Conservation (phyloP, 257 asterid genomes). For the Jaltomata sinuosa region DNA sequence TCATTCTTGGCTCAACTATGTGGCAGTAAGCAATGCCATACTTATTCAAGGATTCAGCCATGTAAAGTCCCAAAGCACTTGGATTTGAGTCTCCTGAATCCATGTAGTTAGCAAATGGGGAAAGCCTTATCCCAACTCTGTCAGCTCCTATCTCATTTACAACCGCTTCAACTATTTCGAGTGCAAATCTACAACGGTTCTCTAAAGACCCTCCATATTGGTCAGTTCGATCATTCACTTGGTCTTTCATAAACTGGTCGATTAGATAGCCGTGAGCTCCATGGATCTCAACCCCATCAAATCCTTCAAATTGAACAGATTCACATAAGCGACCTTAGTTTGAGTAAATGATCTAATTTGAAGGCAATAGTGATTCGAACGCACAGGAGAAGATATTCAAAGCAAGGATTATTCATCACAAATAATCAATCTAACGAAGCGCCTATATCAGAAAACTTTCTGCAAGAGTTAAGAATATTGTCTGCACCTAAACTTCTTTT, state of each 20-base stretch:
- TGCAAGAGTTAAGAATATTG: background rate
- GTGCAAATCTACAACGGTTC: constrained; percentile 59
- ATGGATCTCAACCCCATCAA: constrained; percentile 76
- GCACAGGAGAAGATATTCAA: background rate
- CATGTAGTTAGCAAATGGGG: constrained; percentile 40
- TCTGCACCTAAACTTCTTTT: too few species aligned
- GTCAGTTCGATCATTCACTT: constrained; percentile 54
- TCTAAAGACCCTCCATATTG: constrained; percentile 64
- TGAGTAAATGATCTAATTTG: background rate
- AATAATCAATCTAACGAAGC: background rate
- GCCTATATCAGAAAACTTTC: background rate
- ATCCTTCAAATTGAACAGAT: constrained; percentile 22
- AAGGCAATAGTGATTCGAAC: background rate
- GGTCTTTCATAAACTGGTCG: constrained; percentile 69
- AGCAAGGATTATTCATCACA: too few species aligned
- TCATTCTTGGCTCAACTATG: constrained; percentile 64
- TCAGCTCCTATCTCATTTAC: constrained; percentile 35
- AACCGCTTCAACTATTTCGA: too few species aligned
- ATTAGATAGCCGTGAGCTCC: constrained; percentile 71
- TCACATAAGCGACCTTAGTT: background rate
- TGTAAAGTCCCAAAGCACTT: constrained; percentile 39
- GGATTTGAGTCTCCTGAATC: constrained; percentile 55
- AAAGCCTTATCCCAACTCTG: constrained; percentile 58
- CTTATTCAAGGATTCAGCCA: constrained; percentile 42
- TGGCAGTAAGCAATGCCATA: constrained; percentile 47